A percentile compares a stretch with the other conserved stretches of the same genome.
These are phyloP conservation scores for Austroboletus novae-zelandiae DNA, from an alignment of 1,284 basidiomycete genomes.

Conservation along the genomic window DNA sequence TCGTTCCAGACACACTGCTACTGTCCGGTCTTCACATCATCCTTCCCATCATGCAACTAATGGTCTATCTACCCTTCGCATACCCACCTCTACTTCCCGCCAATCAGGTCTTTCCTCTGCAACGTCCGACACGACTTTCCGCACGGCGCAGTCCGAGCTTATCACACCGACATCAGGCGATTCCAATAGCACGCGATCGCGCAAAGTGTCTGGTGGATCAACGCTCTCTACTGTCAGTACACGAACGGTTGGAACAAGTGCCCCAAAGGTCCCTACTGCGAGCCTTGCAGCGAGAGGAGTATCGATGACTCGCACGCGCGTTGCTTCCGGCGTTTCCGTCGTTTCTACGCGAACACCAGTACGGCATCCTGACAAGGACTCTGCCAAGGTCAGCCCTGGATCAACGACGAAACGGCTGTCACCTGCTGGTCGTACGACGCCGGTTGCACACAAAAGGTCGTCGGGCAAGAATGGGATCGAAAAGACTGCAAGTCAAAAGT, in stretches of 20 bases:
- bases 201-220: constrained; percentile 44
- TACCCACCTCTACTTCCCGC: constrained; percentile 37
- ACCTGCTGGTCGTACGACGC: constrained; percentile 26
- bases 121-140: constrained; percentile 55
- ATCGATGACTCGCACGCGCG: constrained; percentile 14
- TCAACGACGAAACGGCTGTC: constrained; percentile 20
- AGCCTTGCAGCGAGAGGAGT: constrained; percentile 6
- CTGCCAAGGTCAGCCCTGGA: constrained; percentile 22
- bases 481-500: constrained; percentile 18
- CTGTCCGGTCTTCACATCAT: constrained; percentile 23
- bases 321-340: constrained; percentile 30
- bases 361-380: constrained; percentile 26
- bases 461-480: constrained; percentile 14
- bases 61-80: constrained; percentile 31
- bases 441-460: constrained; percentile 20
- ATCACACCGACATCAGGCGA: constrained; percentile 33
- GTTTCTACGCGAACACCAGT: constrained; percentile 24
- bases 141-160: constrained; percentile 50
- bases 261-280: constrained; percentile 13
- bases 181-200: constrained; percentile 32
- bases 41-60: constrained; percentile 21
- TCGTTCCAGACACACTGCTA: constrained; percentile 20
- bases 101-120: constrained; percentile 45
- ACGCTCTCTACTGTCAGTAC: constrained; percentile 38
- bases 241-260: constrained; percentile 34